Percentiles rank a stretch among this genome's conserved stretches.
Evolutionary conservation across 2,329 filamentous ascomycete species (phyloP).

Genomic region (Cytospora leucostoma): DNA sequence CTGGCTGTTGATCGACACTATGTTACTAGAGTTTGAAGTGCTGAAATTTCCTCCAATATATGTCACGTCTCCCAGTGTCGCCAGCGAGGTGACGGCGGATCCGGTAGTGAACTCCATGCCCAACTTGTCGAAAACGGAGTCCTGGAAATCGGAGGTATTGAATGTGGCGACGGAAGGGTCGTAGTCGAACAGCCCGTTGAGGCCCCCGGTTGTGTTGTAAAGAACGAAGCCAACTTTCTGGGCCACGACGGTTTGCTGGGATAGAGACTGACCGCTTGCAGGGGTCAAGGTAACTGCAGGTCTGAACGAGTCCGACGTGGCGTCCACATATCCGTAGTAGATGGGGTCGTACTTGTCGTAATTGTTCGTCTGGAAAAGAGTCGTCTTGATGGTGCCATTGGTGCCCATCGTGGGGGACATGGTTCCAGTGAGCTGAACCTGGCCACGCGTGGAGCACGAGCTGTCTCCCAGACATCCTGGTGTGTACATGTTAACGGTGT

Average conservation of each 20-base stretch:
- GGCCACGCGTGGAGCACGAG: conserved; percentile 74
- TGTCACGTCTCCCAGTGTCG: conserved; percentile 61
- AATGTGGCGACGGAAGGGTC: conserved; percentile 64
- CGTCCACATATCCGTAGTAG: conserved; percentile 83
- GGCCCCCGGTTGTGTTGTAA: conserved; percentile 71
- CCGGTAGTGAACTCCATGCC: conserved; percentile 67
- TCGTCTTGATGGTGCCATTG: conserved; percentile 49
- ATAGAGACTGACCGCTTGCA: conserved; percentile 60
- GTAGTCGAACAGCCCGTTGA: conserved; percentile 92
- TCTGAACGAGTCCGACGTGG: conserved; percentile 69
- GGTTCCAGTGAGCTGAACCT: conserved; percentile 76
- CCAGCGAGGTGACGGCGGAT: conserved; percentile 72
- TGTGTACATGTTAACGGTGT: conserved; percentile 87
- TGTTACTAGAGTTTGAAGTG: conserved; percentile 66
- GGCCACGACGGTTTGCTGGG: conserved; percentile 78
- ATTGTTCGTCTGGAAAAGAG: conserved; percentile 87
- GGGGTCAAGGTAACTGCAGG: conserved; percentile 80
- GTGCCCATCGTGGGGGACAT: conserved; percentile 53
- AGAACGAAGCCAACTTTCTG: conserved; percentile 80
- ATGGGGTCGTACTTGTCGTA: conserved; percentile 96
- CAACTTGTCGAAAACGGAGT: conserved; percentile 75
- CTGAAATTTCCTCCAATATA: conserved; percentile 88
- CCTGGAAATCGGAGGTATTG: conserved; percentile 63
- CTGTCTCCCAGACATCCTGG: conserved; percentile 83
- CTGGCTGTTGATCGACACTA: conserved; percentile 71